Base-by-base conservation (phyloP, 1,284 basidiomycete genomes). In the Malassezia globosa region DNA sequence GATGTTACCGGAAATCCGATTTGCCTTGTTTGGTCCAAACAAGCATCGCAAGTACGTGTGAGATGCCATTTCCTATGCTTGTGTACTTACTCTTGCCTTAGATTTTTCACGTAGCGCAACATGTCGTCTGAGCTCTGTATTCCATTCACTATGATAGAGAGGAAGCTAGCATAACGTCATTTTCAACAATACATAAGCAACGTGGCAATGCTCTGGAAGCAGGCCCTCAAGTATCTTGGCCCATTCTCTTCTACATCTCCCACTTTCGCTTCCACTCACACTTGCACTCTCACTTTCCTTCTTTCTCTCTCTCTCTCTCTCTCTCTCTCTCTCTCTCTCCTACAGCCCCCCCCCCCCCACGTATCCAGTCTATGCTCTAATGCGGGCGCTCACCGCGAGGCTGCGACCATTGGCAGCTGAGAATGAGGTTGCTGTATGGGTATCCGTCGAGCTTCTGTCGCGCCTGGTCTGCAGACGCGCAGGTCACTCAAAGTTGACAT, bases 391-490 rank as follows among this genome's bases (percentile, higher is more conserved):
- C 65, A 39, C 58, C 69, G 31, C 70, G 55, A 8, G 72, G 72
- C 26, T 64, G 58, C 24, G 85, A 87, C 85, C 86, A 89, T 66
- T 85, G 82, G 43, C 87, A 82, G 66, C 80, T 86, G 66, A 89
- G 72, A 64, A 89, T 89, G 55, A 89, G 75, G 72, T 85, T 89
- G 70, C 87, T 85, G 65, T 89, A 89, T 29, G 66, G 88, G 68
- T 82, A 80, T 23, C 94, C 94, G 69, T 99, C 81, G 65, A 92
- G 82, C 76, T 89, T 95, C 68, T 86, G 81, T 76, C 95, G 83
- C 35, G 94, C 94, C 62, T 76, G 78, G 74, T 94, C 86, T 22
- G 87, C 94, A 41, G 79, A 76, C 19, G 79, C 77, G 63, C 79
- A 77, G 29, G 83, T n/a, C n/a, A 82, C 71, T 96, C 90, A 69